Evolutionary conservation across 192 early-diverging fungal species (phyloP).

Genomic region (Phlyctochytrium arcticum): DNA sequence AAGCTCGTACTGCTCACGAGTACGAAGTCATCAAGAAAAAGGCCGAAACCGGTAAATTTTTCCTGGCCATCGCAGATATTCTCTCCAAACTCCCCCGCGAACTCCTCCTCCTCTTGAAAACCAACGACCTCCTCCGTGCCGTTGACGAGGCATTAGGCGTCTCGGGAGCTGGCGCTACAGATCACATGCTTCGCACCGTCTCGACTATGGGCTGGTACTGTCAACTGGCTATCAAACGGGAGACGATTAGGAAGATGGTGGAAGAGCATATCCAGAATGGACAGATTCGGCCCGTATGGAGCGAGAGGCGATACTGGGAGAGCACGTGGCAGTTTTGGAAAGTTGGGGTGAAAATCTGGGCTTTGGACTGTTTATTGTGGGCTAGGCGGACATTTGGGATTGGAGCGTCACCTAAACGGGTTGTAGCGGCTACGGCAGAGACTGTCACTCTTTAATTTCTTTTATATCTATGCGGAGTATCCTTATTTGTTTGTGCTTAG

Average conservation of each 20-base stretch:
- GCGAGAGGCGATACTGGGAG: background rate
- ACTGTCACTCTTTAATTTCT: too few species aligned
- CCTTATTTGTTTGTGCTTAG: too few species aligned
- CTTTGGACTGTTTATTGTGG: conserved; percentile 7
- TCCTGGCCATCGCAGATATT: conserved; percentile 73
- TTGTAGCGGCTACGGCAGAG: too few species aligned
- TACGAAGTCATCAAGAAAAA: conserved; percentile 50
- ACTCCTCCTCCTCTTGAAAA: conserved; percentile 85
- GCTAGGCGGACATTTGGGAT: too few species aligned
- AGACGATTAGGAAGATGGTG: conserved; percentile 14
- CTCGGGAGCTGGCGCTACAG: background rate
- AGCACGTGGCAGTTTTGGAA: conserved; percentile 8
- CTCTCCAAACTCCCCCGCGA: conserved; percentile 79
- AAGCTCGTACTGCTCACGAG: conserved; percentile 43
- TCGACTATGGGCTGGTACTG: conserved; percentile 45
- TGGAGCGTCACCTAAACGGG: too few species aligned
- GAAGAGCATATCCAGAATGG: background rate
- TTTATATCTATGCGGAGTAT: too few species aligned
- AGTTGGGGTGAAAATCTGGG: conserved; percentile 8
- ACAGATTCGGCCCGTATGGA: conserved; percentile 7
- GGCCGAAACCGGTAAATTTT: conserved; percentile 49
- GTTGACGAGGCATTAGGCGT: conserved; percentile 45
- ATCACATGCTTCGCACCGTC: conserved; percentile 29
- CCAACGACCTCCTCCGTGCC: conserved; percentile 80
- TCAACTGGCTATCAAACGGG: conserved; percentile 18